Evolutionary conservation across 257 asterid species (phyloP).

Genomic region (Solanum gracilifrons): DNA sequence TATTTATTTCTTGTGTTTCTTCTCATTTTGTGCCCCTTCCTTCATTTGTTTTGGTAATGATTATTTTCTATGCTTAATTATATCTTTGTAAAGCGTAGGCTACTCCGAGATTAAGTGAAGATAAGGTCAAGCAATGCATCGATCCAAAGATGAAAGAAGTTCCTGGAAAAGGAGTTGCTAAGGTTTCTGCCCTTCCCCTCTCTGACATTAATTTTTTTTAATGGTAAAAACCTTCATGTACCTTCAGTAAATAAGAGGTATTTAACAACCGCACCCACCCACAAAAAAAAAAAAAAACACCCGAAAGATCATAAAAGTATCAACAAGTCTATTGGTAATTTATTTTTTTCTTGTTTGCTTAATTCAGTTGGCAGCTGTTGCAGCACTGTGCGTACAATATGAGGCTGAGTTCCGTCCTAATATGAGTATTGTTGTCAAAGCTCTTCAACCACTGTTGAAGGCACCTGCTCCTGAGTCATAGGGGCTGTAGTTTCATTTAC

Average conservation of each 20-base stretch:
- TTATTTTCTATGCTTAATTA: not conserved
- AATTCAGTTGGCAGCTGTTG: constrained; percentile 26
- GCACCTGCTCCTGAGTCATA: not conserved
- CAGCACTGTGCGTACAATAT: constrained; percentile 30
- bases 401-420: constrained; percentile 29
- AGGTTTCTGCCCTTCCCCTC: not conserved
- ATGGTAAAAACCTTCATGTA: not conserved
- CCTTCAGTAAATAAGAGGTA: not conserved
- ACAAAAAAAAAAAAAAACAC: not conserved
- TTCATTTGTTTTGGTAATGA: not conserved
- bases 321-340: not conserved
- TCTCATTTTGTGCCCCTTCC: not conserved
- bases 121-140: constrained; percentile 29
- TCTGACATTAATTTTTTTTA: not conserved
- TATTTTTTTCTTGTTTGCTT: not conserved
- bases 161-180: constrained; percentile 12
- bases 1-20: not conserved
- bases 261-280: no score
- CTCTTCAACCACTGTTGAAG: constrained; percentile 23
- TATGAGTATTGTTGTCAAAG: constrained; percentile 30
- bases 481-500: not conserved
- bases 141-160: constrained; percentile 17
- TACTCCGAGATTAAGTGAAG: constrained; percentile 27
- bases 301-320: not conserved
- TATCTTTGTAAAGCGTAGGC: constrained; percentile 1